Conservation (phyloP, 1,139 yeast genomes). For the Sporopachydermia cereana region DNA sequence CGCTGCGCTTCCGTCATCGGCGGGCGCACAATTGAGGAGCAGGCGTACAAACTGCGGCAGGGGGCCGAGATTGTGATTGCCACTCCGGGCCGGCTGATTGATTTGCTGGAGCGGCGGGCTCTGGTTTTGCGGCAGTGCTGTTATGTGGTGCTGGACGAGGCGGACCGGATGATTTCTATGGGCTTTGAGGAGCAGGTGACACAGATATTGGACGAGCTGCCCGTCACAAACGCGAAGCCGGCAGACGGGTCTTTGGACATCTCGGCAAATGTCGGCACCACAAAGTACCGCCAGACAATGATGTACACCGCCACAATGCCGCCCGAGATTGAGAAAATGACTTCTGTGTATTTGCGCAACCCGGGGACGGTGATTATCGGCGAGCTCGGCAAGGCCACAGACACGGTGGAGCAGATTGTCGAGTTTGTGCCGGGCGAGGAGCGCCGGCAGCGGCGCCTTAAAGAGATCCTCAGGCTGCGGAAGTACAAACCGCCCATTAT, state of each 20-base stretch:
- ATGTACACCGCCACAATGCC: constrained; percentile 97
- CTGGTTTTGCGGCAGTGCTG: constrained; percentile 50
- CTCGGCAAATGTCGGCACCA: constrained; percentile 14
- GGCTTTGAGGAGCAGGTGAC: constrained; percentile 81
- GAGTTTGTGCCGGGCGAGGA: constrained; percentile 37
- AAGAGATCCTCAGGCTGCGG: constrained; percentile 22
- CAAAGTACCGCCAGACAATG: constrained; percentile 41
- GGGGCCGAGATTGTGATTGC: constrained; percentile 84
- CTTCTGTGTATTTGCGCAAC: constrained; percentile 43
- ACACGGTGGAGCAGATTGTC: constrained; percentile 57
- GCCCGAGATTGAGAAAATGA: constrained; percentile 52
- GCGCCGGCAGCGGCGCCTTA: constrained; percentile 25
- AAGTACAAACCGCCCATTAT: constrained; percentile 48
- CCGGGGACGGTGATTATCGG: constrained; percentile 66
- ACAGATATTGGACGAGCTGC: constrained; percentile 41
- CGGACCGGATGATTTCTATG: constrained; percentile 89
- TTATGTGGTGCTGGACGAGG: constrained; percentile 79
- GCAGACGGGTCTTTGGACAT: constrained; percentile 15
- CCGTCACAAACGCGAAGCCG: constrained; percentile 22
- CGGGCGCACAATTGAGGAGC: constrained; percentile 77
- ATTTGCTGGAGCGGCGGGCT: constrained; percentile 58
- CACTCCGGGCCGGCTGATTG: constrained; percentile 86
- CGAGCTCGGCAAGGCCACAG: constrained; percentile 45
- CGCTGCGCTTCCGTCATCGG: constrained; percentile 69
- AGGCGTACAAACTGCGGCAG: constrained; percentile 42